phyloP scores from a whole-genome alignment of 2,329 filamentous ascomycete genomes.

The Ramularia endophylla region DNA sequence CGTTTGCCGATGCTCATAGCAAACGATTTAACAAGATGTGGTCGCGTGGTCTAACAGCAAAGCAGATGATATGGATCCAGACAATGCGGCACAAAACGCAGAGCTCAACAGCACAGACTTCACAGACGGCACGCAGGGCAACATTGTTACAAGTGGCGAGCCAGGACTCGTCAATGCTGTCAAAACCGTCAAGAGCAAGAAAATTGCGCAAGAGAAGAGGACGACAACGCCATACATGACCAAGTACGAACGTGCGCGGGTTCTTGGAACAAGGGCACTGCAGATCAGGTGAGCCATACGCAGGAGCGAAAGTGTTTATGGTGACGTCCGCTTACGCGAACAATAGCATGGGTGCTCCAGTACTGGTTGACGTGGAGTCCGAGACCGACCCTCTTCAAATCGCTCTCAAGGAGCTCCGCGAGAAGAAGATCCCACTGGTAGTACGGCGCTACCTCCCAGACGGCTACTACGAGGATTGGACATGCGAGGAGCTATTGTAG shows the following conservation, averaged over 20 bases:
- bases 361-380: slow-evolving; percentile 92
- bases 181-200: slow-evolving; percentile 64
- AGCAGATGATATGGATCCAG: slow-evolving; percentile 3
- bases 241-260: slow-evolving; percentile 93
- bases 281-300: slow-evolving; percentile 71
- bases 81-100: slow-evolving; percentile 5
- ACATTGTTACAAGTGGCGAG: slow-evolving; percentile 46
- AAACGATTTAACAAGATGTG: no score
- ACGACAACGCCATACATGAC: slow-evolving; percentile 98
- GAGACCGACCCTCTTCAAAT: slow-evolving; percentile 98
- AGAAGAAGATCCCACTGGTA: slow-evolving; percentile 98
- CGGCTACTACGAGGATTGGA: slow-evolving; percentile 99
- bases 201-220: slow-evolving; percentile 80
- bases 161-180: slow-evolving; percentile 46
- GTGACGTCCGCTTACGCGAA: no score
- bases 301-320: slow-evolving; percentile 26
- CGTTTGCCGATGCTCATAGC: not conserved
- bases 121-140: slow-evolving; percentile 30
- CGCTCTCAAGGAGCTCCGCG: slow-evolving; percentile 91
- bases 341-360: slow-evolving; percentile 88
- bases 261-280: slow-evolving; percentile 84
- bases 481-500: slow-evolving; percentile 83
- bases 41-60: not conserved
- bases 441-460: slow-evolving; percentile 94
- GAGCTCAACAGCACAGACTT: slow-evolving; percentile 26